Base-by-base conservation (phyloP, 495 filamentous ascomycete genomes). In the Zalerion maritima region DNA sequence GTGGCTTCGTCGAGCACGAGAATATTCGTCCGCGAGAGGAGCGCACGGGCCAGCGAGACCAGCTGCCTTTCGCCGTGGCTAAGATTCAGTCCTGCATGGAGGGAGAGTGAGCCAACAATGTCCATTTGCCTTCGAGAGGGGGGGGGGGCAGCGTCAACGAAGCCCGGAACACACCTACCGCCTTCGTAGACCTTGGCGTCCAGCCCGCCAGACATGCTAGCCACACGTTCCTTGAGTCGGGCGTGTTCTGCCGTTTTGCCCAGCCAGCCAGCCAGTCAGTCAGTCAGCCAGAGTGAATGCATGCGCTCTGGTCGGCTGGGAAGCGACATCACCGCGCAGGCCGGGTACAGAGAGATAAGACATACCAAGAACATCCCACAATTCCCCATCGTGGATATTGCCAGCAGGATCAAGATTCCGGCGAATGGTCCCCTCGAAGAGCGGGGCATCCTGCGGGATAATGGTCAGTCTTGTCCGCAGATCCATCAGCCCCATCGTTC, bases 141-240 rank as follows among this genome's bases (percentile, higher is more conserved):
- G n/a, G n/a, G n/a, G n/a, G n/a, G n/a, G n/a, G n/a, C n/a, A n/a
- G n/a, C n/a, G n/a, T n/a, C n/a, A n/a, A n/a, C n/a, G n/a, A n/a
- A n/a, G n/a, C n/a, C n/a, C n/a, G n/a, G n/a, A n/a, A n/a, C n/a
- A n/a, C 6, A 42, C 67, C 46, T 53, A 71, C 74, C 78, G 44
- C 77, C 81, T 75, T 87, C 81, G 31, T 82, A 62, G 18, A 87
- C 67, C 31, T 50, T 59, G 18, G 80, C 73, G 50, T 85, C 81
- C 20, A 87, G 63, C 42, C 72, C 69, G 23, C 76, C 77, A 14
- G 69, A 56, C 80, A 87, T 84, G 25, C 55, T 60, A 0, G 75
- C 52, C 22, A 87, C 62, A 44, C 86, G 76, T 11, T 80, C 76
- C 47, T 78, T 81, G 34, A 87, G 54, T 40, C 79, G 63, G 6